Evolutionary conservation across 768 basidiomycete species (phyloP).

Genomic region (Leucosporidium creatinivorum): DNA sequence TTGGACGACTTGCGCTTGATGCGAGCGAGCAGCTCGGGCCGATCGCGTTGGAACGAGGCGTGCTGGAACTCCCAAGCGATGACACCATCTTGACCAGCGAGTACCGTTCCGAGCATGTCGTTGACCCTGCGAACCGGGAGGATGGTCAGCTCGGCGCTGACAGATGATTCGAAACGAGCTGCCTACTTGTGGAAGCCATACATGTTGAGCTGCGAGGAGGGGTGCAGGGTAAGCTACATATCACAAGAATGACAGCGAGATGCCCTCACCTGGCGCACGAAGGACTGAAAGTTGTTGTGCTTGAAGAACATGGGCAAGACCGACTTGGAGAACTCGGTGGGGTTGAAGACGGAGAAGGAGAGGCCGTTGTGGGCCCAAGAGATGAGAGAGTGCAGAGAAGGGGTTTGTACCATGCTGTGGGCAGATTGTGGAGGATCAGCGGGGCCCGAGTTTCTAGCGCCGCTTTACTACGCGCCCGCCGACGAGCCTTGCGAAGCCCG

Average conservation of each 20-base stretch:
- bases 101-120: background rate
- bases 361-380: conserved; percentile 22
- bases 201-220: conserved; percentile 56
- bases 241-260: background rate
- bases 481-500: too few relatives aligned
- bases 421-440: background rate
- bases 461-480: background rate
- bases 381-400: conserved; percentile 14
- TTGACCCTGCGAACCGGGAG: background rate
- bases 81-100: background rate
- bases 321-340: conserved; percentile 17
- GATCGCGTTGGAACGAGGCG: conserved; percentile 51
- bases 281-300: conserved; percentile 44
- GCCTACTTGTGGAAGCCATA: conserved; percentile 73
- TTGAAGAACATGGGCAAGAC: conserved; percentile 44
- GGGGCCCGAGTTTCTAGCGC: too few relatives aligned
- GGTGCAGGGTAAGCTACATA: conserved; percentile 20
- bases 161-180: background rate
- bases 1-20: conserved; percentile 42
- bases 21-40: conserved; percentile 54
- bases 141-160: background rate
- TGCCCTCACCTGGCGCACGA: conserved; percentile 41
- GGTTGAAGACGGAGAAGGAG: conserved; percentile 19
- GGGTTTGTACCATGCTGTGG: conserved; percentile 18
- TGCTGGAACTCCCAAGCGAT: conserved; percentile 46